Conservation (phyloP, 805 yeast genomes). For the Wickerhamiella hasegawae region DNA sequence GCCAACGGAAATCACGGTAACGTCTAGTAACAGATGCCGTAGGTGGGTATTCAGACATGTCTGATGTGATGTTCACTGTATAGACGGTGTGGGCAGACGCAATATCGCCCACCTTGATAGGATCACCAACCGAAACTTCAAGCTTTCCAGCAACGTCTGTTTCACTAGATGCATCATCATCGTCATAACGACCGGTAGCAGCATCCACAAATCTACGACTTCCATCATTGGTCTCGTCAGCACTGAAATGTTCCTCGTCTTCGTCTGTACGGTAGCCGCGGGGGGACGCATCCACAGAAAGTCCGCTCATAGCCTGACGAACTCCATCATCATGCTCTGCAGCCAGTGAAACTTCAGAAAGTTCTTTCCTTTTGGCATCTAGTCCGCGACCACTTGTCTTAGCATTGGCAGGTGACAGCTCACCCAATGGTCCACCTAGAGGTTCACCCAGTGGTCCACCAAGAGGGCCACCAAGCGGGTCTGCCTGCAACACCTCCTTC, state of each 20-base stretch:
- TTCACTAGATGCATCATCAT: background rate
- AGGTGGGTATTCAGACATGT: conserved; percentile 24
- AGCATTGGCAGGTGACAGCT: background rate
- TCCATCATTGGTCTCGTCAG: background rate
- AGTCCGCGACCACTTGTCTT: background rate
- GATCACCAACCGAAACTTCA: background rate
- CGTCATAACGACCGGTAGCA: background rate
- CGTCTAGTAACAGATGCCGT: conserved; percentile 57
- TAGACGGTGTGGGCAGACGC: conserved; percentile 82
- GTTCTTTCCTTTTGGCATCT: background rate
- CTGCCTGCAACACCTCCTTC: background rate
- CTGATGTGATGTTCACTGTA: conserved; percentile 49
- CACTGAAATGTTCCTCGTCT: background rate
- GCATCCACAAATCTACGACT: background rate
- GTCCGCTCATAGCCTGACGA: background rate
- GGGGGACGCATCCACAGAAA: background rate
- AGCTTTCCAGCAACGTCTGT: background rate
- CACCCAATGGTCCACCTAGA: background rate
- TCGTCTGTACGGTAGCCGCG: background rate
- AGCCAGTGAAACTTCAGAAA: background rate
- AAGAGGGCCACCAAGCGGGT: background rate
- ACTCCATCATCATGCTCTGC: background rate
- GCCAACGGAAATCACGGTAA: conserved; percentile 87
- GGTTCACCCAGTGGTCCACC: background rate
- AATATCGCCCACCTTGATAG: conserved; percentile 53